Evolutionary conservation across 768 basidiomycete species (phyloP).

Genomic region (Collybia nuda): DNA sequence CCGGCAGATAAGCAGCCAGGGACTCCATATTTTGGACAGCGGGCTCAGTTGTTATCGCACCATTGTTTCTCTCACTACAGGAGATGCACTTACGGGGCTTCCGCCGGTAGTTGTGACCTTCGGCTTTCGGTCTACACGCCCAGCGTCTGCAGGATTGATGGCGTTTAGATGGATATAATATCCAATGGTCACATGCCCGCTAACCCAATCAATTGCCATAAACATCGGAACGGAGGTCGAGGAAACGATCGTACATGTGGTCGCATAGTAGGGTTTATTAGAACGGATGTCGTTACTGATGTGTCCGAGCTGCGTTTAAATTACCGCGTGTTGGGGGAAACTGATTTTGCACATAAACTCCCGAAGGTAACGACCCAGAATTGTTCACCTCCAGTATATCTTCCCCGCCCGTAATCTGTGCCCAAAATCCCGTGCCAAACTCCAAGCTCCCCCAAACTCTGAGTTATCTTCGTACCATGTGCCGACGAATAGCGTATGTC

Average conservation of each 20-base stretch:
- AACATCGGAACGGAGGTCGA: conserved; percentile 35
- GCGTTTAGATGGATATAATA: conserved; percentile 11
- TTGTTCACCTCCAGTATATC: too few relatives aligned
- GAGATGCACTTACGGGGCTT: conserved; percentile 7
- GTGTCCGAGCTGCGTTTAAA: conserved; percentile 22
- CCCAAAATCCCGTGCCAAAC: background rate
- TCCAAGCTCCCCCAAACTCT: conserved; percentile 1
- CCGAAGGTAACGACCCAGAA: too few relatives aligned
- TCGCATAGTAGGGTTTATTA: conserved; percentile 26
- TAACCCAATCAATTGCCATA: conserved; percentile 23
- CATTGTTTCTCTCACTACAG: background rate
- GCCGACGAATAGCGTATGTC: conserved; percentile 68
- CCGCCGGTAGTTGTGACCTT: conserved; percentile 9
- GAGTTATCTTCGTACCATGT: conserved; percentile 44
- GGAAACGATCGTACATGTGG: conserved; percentile 32
- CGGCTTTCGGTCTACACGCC: conserved; percentile 5
- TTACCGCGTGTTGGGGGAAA: conserved; percentile 24
- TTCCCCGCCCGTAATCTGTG: conserved; percentile 1
- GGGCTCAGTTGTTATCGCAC: too few relatives aligned
- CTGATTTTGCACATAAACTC: conserved; percentile 12
- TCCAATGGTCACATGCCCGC: conserved; percentile 28
- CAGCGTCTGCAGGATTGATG: conserved; percentile 6
- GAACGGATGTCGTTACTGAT: conserved; percentile 29
- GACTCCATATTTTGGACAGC: too few relatives aligned
- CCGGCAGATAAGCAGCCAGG: too few relatives aligned